Evolutionary conservation across 768 basidiomycete genomes (phyloP).

Genomic region (Sporobolomyces pararoseus): DNA sequence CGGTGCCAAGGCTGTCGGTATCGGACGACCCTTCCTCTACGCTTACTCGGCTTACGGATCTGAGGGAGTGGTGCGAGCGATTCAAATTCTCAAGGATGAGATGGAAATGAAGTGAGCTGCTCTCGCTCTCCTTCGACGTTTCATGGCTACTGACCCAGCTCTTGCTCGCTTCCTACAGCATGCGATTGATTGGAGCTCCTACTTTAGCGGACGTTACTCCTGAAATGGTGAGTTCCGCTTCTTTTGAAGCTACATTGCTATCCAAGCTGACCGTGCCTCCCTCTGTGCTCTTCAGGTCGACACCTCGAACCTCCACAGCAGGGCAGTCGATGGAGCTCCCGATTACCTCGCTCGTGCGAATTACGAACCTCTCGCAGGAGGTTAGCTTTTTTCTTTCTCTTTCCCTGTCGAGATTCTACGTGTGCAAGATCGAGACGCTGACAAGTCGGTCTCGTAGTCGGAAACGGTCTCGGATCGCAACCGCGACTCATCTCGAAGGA

Average conservation of each 20-base stretch:
- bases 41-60: slow-evolving; percentile 80
- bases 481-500: slow-evolving; percentile 36
- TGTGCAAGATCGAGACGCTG: background rate
- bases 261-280: background rate
- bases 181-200: slow-evolving; percentile 82
- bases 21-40: slow-evolving; percentile 68
- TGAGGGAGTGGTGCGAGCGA: slow-evolving; percentile 76
- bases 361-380: slow-evolving; percentile 38
- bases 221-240: slow-evolving; percentile 75
- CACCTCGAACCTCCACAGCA: slow-evolving; percentile 5
- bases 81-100: slow-evolving; percentile 86
- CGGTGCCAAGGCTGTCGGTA: slow-evolving; percentile 70
- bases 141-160: too few species aligned
- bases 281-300: slow-evolving; percentile 25
- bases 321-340: slow-evolving; percentile 9
- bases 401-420: too few species aligned
- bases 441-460: background rate
- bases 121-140: background rate
- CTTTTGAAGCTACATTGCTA: too few species aligned
- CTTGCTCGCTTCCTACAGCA: too few species aligned
- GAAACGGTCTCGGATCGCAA: slow-evolving; percentile 38
- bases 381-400: background rate
- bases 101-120: slow-evolving; percentile 77
- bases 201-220: slow-evolving; percentile 74
- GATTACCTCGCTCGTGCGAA: slow-evolving; percentile 33